phyloP scores from a whole-genome alignment of 1,284 basidiomycete species.

The Rhodotorula sp. region DNA sequence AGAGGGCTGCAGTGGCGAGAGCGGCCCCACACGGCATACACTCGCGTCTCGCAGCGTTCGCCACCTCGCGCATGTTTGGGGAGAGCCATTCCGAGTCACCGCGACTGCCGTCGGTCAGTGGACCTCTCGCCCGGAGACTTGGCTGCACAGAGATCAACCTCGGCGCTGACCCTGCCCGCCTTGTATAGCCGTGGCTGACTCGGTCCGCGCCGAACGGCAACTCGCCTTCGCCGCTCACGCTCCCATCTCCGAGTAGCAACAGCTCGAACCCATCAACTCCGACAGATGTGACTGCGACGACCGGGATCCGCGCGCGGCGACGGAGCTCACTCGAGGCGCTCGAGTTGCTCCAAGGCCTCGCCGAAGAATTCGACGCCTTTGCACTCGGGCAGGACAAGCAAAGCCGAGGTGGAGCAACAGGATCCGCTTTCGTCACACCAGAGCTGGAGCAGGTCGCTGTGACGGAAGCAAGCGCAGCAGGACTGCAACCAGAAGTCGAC shows the following conservation, averaged over 20 bases:
- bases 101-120: conserved; percentile 26
- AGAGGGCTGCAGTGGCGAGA: no score
- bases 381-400: background rate
- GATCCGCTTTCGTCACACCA: background rate
- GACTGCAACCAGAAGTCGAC: conserved; percentile 30
- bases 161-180: no score
- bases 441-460: conserved; percentile 6
- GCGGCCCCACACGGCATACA: conserved; percentile 9
- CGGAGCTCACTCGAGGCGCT: conserved; percentile 8
- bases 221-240: conserved; percentile 24
- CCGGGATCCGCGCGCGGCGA: background rate
- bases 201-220: background rate
- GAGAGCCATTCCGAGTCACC: conserved; percentile 26
- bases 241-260: conserved; percentile 3
- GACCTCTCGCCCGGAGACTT: background rate
- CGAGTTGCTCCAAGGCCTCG: conserved; percentile 13
- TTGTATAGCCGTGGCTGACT: conserved; percentile 9
- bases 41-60: background rate
- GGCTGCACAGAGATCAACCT: no score
- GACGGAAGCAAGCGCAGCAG: background rate
- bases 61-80: conserved; percentile 25
- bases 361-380: conserved; percentile 12
- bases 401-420: background rate
- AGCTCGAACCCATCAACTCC: conserved; percentile 1
- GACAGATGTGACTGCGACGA: background rate